These are phyloP conservation scores for Kwoniella dendrophila DNA, from an alignment of 768 basidiomycete species.

Conservation along the genomic window DNA sequence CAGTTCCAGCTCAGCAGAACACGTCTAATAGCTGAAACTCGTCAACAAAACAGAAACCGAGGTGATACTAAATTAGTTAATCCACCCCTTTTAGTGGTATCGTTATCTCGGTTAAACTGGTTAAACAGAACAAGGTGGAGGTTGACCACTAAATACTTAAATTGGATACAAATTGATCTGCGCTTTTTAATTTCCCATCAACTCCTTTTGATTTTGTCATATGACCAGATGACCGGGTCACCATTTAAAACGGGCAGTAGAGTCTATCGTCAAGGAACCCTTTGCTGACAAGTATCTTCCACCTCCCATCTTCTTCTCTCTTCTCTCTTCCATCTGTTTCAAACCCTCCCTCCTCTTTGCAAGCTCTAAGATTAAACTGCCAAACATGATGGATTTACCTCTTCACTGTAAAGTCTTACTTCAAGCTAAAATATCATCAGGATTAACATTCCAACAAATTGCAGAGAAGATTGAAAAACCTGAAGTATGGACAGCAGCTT, in stretches of 20 bases:
- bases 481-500: conserved; percentile 54
- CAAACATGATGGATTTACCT: conserved; percentile 15
- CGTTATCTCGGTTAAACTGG: background rate
- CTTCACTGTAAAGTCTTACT: conserved; percentile 31
- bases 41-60: no score
- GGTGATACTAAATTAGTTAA: background rate
- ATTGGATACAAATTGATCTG: background rate
- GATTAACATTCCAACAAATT: conserved; percentile 46
- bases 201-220: no score
- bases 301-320: background rate
- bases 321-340: background rate
- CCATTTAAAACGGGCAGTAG: background rate
- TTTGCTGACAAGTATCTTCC: background rate
- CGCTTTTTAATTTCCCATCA: no score
- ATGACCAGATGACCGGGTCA: background rate
- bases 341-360: background rate
- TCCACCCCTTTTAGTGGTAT: background rate
- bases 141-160: background rate
- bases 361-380: background rate
- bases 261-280: background rate
- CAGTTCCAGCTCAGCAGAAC: conserved; percentile 26
- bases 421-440: conserved; percentile 29
- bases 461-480: conserved; percentile 40
- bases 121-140: conserved; percentile 9
- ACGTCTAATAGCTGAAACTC: background rate